Evolutionary conservation across 2,329 filamentous ascomycete genomes (phyloP).

Genomic region (Paraphaeosphaeria sporulosa): DNA sequence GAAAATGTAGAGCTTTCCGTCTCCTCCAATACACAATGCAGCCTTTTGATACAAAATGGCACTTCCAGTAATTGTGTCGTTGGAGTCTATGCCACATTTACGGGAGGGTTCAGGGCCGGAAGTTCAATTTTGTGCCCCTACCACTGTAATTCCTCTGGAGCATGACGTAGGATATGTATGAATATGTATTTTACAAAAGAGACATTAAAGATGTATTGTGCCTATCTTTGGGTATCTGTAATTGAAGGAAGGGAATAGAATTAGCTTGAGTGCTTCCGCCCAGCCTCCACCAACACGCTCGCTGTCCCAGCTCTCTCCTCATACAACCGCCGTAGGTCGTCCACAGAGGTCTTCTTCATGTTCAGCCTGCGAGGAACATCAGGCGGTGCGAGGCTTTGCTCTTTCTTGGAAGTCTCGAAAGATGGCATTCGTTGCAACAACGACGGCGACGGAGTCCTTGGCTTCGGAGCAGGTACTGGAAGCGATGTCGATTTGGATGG

Average conservation of each 20-base stretch:
- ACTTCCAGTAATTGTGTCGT: no score
- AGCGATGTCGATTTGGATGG: slow-evolving; percentile 40
- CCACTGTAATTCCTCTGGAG: background rate
- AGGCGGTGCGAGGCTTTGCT: slow-evolving; percentile 21
- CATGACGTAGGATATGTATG: background rate
- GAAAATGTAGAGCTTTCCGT: background rate
- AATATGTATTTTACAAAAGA: background rate
- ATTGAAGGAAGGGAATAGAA: background rate
- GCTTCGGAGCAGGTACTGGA: slow-evolving; percentile 38
- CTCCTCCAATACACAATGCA: background rate
- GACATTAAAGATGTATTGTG: slow-evolving; percentile 6
- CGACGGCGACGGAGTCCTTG: slow-evolving; percentile 49
- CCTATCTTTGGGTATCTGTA: slow-evolving; percentile 6
- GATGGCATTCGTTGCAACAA: slow-evolving; percentile 57
- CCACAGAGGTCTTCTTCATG: slow-evolving; percentile 55
- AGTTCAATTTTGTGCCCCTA: no score
- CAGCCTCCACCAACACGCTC: slow-evolving; percentile 38
- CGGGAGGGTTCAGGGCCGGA: no score
- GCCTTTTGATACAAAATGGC: background rate
- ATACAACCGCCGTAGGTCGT: slow-evolving; percentile 57
- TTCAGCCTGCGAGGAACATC: slow-evolving; percentile 48
- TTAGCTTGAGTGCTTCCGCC: slow-evolving; percentile 17
- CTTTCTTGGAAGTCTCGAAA: slow-evolving; percentile 46
- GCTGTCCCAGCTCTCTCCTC: slow-evolving; percentile 56
- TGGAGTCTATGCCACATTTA: no score